Percentiles rank a stretch among this genome's conserved stretches.
Conservation (phyloP, 2,329 filamentous ascomycete species). For the Knoxdaviesia capensis region DNA sequence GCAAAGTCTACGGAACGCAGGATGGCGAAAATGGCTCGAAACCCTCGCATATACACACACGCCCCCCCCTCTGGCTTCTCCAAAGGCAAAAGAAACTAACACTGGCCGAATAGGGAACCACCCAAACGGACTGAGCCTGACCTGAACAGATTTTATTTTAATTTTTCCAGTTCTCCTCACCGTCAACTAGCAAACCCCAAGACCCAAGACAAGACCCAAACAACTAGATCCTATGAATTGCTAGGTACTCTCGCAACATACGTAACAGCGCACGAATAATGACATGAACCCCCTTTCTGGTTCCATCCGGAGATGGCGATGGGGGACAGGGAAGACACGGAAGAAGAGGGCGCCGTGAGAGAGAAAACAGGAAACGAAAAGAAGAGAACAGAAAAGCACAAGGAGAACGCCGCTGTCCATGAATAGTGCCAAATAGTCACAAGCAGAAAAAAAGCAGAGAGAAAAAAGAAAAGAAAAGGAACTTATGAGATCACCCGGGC, state of each 20-base stretch:
- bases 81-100: too few species aligned
- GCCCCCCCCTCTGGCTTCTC: too few species aligned
- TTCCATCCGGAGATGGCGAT: too few species aligned
- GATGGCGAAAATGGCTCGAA: too few species aligned
- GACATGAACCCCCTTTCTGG: too few species aligned
- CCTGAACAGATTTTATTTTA: background rate
- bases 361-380: constrained; percentile 4
- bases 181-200: background rate
- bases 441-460: background rate
- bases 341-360: background rate
- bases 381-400: constrained; percentile 1
- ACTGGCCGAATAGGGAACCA: too few species aligned
- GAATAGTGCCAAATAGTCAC: too few species aligned
- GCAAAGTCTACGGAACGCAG: too few species aligned
- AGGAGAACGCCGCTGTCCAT: background rate
- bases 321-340: background rate
- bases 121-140: too few species aligned
- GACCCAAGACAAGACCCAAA: background rate
- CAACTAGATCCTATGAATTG: background rate
- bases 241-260: too few species aligned
- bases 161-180: background rate
- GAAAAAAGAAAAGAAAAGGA: background rate
- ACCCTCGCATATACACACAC: too few species aligned
- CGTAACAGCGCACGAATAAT: too few species aligned
- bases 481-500: background rate